Evolutionary conservation across 495 filamentous ascomycete species (phyloP).

Genomic region (Lentithecium fluviatile): DNA sequence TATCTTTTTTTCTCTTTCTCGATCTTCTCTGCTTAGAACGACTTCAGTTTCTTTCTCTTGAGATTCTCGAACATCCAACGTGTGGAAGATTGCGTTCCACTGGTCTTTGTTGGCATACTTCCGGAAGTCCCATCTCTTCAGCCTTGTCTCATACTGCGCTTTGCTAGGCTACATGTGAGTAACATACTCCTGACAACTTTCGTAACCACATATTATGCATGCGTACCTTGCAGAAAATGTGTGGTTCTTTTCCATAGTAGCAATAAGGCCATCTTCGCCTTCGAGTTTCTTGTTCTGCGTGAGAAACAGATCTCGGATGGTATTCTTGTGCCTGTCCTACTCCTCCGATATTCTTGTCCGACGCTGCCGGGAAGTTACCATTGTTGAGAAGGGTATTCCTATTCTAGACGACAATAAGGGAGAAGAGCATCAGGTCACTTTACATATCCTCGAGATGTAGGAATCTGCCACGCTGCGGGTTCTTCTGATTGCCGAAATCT

Average conservation of each 20-base stretch:
- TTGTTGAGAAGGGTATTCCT: neutral
- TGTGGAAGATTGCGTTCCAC: neutral
- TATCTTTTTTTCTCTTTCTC: neutral
- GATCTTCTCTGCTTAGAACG: neutral
- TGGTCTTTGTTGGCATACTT: constrained; percentile 2
- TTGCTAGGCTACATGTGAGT: neutral
- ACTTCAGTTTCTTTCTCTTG: neutral
- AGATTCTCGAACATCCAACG: neutral
- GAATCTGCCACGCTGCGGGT: neutral
- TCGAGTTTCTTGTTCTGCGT: neutral
- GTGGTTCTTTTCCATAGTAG: neutral
- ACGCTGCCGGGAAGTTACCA: neutral
- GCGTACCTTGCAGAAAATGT: neutral
- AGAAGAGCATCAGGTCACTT: neutral
- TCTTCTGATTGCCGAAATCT: neutral
- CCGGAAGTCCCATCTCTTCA: constrained; percentile 8
- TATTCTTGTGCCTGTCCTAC: constrained; percentile 2
- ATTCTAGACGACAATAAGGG: neutral
- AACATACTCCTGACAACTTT: neutral
- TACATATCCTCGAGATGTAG: neutral
- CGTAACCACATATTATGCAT: neutral
- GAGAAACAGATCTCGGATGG: neutral
- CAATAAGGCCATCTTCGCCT: neutral
- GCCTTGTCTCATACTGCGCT: constrained; percentile 1
- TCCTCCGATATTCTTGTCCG: neutral